Evolutionary conservation across 1,139 yeast species (phyloP).

Genomic region (Saccharomyces hybrid): DNA sequence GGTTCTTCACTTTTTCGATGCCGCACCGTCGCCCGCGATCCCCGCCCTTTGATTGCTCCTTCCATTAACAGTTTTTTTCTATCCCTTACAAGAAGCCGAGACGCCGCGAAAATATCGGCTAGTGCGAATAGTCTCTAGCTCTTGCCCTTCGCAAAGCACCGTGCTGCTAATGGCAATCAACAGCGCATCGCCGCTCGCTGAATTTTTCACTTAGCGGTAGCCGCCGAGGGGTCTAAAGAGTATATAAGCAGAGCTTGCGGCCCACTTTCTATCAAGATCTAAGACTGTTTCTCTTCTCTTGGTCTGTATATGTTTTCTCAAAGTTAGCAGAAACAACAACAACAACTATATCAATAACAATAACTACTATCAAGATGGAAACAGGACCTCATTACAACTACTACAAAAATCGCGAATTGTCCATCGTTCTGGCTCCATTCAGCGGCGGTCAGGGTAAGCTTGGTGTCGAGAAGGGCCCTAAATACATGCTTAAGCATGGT

Average conservation of each 20-base stretch:
- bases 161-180: not conserved
- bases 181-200: not conserved
- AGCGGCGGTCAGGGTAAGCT: slow-evolving; percentile 94
- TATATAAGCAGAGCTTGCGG: not conserved
- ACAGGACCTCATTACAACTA: slow-evolving; percentile 38
- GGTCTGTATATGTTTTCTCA: not conserved
- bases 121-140: not conserved
- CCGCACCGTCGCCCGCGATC: not conserved
- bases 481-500: slow-evolving; percentile 65
- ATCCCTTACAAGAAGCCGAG: not conserved
- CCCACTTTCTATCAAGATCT: not conserved
- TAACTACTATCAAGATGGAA: slow-evolving; percentile 1
- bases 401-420: slow-evolving; percentile 46
- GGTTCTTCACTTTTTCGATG: not conserved
- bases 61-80: not conserved
- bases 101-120: not conserved
- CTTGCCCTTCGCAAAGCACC: not conserved
- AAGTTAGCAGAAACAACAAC: not conserved
- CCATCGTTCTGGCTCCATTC: slow-evolving; percentile 78
- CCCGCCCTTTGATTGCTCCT: not conserved
- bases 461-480: slow-evolving; percentile 95
- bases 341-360: not conserved
- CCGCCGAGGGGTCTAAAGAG: not conserved
- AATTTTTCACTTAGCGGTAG: not conserved
- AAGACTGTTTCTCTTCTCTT: not conserved